Conservation (phyloP, 2,329 filamentous ascomycete genomes). For the Nothopassalora personata region DNA sequence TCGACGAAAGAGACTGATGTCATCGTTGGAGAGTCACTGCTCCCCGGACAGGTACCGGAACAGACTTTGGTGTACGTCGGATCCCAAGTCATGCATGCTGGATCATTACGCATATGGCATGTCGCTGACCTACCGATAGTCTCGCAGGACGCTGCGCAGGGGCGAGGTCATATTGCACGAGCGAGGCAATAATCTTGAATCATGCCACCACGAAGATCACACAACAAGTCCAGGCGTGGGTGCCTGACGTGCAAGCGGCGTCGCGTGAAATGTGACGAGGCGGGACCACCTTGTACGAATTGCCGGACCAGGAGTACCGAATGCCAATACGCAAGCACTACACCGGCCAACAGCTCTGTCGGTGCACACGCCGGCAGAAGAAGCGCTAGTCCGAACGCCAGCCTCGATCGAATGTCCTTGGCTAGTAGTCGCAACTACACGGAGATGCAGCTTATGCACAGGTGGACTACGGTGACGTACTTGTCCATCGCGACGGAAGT, state of each 20-base stretch:
- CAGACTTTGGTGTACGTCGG: too few species aligned
- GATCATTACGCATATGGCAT: too few species aligned
- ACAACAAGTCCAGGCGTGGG: conserved; percentile 13
- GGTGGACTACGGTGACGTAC: conserved; percentile 16
- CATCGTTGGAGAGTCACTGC: too few species aligned
- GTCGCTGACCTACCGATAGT: too few species aligned
- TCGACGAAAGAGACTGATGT: too few species aligned
- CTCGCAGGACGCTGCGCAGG: too few species aligned
- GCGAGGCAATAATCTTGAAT: not conserved
- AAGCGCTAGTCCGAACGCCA: not conserved
- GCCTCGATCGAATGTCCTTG: not conserved
- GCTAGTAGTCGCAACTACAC: not conserved
- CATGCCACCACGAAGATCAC: conserved; percentile 14
- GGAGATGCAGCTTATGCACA: conserved; percentile 19
- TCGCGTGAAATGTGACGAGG: conserved; percentile 15
- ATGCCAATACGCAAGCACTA: conserved; percentile 3
- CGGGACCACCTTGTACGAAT: conserved; percentile 10
- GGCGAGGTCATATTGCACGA: too few species aligned
- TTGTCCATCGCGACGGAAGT: conserved; percentile 9
- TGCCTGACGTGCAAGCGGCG: conserved; percentile 16
- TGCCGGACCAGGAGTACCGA: conserved; percentile 10
- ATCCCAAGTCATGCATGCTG: too few species aligned
- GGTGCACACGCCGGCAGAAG: not conserved
- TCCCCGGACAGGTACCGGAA: too few species aligned
- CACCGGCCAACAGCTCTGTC: not conserved